Conservation (phyloP, 495 filamentous ascomycete genomes). For the Lophiotrema nucula region DNA sequence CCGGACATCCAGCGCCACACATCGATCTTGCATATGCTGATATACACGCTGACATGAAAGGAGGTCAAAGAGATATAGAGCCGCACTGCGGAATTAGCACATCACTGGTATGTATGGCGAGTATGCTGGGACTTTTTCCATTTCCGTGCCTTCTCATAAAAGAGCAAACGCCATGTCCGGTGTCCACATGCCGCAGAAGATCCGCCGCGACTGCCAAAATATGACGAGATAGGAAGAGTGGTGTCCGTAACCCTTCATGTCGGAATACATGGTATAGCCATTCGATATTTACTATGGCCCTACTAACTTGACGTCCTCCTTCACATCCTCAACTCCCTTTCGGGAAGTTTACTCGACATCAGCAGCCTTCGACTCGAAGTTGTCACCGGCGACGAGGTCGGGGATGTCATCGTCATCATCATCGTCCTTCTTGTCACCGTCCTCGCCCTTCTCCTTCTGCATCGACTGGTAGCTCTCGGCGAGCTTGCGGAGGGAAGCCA, state of each 20-base stretch:
- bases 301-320: too few relatives aligned
- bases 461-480: conserved; percentile 99
- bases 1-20: too few relatives aligned
- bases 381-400: conserved; percentile 91
- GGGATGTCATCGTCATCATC: conserved; percentile 86
- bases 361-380: conserved; percentile 78
- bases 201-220: conserved; percentile 22
- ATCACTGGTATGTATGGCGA: too few relatives aligned
- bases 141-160: conserved; percentile 26
- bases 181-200: conserved; percentile 20
- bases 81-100: too few relatives aligned
- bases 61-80: too few relatives aligned
- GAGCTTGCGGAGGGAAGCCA: conserved; percentile 96
- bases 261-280: too few relatives aligned
- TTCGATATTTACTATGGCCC: too few relatives aligned
- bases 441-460: conserved; percentile 87
- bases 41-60: too few relatives aligned
- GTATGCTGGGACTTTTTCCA: conserved; percentile 26
- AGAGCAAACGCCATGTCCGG: conserved; percentile 29
- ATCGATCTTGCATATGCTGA: too few relatives aligned
- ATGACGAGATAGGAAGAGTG: conserved; percentile 3
- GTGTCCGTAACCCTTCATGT: background rate
- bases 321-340: too few relatives aligned
- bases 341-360: conserved; percentile 71
- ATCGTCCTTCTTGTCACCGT: conserved; percentile 68